Conservation (phyloP, 1,139 yeast species). For the Sugiyamaella pinicola region DNA sequence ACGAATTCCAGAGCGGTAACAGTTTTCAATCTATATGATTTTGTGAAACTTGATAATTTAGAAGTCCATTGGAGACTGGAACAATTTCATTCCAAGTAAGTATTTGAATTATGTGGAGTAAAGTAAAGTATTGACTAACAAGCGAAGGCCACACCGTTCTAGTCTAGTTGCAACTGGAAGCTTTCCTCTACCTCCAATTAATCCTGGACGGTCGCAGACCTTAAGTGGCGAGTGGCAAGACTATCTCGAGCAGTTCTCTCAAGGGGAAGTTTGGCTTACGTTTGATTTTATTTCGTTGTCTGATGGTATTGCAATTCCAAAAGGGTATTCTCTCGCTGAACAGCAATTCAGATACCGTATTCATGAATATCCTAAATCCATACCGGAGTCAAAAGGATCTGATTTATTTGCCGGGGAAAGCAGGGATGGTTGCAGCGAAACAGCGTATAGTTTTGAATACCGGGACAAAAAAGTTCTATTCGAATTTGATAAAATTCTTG, state of each 20-base stretch:
- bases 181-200: not conserved
- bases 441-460: not conserved
- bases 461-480: conserved; percentile 2
- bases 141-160: not conserved
- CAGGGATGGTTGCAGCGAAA: not conserved
- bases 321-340: not conserved
- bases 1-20: conserved; percentile 12
- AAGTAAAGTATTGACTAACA: not conserved
- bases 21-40: conserved; percentile 27
- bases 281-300: conserved; percentile 23
- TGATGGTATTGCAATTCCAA: conserved; percentile 13
- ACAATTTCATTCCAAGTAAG: conserved; percentile 6
- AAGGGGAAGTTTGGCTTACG: conserved; percentile 27
- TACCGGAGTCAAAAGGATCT: not conserved
- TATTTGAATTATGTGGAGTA: not conserved
- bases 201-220: not conserved
- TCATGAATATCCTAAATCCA: not conserved
- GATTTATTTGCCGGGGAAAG: not conserved
- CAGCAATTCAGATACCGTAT: not conserved
- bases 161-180: not conserved
- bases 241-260: not conserved
- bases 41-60: conserved; percentile 24
- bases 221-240: not conserved
- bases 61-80: conserved; percentile 20
- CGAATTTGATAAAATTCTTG: conserved; percentile 27